Base-by-base conservation (phyloP, 257 asterid species). In the Solanum etuberosum region DNA sequence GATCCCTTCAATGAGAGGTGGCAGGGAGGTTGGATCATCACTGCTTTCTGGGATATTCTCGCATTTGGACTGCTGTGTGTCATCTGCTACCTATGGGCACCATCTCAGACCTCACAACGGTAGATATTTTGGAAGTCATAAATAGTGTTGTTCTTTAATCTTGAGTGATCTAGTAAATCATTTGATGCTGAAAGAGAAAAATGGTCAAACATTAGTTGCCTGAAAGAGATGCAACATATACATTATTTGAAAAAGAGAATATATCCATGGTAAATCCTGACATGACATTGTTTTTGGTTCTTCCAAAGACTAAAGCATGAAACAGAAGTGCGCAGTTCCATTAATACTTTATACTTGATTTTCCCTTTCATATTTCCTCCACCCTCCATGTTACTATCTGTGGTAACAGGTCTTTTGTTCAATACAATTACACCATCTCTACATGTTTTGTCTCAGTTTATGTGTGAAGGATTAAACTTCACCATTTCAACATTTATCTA, bases 1-100 rank as follows among this genome's bases (percentile, higher is more conserved):
- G 99, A 97, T 90, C 99, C 99, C 88, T 97, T 94, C 92, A 97
- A 96, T 46, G 99, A 97, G 92, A 93, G 94, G 90, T 97, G 99
- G 99, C 97, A 92, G 91, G 93, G 94, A 88, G 98, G 98, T 70
- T 97, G 99, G 99, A 94, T 96, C 86, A 91, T 97, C 92, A 93
- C 96, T 84, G 98, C 99, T 86, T 97, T 96, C 93, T 97, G 99
- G 99, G 99, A 97, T 91, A 89, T 97, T 88, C 93, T 97, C 81
- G 94, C 97, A 65, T 90, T 97, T 83, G 94, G 93, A 51, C 89
- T 97, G 90, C 98, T 96, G 20, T 87, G 95, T 88, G 98, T 97
- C 78, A 97, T 97, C 91, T 97, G 99, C 91, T 94, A 91, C 91
- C 98, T 97, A 31, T 96, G 99, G 99, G 96, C 98, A 51, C 99